Conservation (phyloP, 2,329 filamentous ascomycete genomes). For the Alternaria consortialis region DNA sequence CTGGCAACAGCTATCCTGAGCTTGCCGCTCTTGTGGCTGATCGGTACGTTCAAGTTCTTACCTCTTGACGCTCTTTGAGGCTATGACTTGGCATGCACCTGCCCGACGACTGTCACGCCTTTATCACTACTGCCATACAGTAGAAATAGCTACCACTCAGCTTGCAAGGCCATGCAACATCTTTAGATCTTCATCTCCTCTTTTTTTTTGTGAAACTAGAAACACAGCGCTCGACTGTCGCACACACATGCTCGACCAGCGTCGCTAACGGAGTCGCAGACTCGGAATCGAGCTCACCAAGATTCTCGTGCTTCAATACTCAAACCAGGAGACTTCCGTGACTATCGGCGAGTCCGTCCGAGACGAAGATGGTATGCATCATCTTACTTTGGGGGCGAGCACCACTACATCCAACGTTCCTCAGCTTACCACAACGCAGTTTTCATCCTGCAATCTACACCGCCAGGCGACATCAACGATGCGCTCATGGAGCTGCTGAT, state of each 20-base stretch:
- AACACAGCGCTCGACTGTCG: background rate
- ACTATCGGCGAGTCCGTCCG: constrained; percentile 95
- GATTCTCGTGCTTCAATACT: constrained; percentile 83
- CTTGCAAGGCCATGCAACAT: background rate
- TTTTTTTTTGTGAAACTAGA: background rate
- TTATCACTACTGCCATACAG: background rate
- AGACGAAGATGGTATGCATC: constrained; percentile 82
- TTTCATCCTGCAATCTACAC: constrained; percentile 95
- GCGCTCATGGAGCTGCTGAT: constrained; percentile 98
- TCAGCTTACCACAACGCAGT: constrained; percentile 61
- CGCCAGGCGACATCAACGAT: constrained; percentile 96
- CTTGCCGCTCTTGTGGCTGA: constrained; percentile 74
- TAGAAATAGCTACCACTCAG: background rate
- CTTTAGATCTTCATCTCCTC: background rate
- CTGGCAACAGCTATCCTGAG: constrained; percentile 77
- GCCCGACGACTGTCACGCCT: background rate
- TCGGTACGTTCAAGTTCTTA: constrained; percentile 58
- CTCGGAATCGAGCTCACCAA: constrained; percentile 80
- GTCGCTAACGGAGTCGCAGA: constrained; percentile 55
- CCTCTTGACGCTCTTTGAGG: constrained; percentile 4
- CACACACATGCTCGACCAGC: constrained; percentile 2
- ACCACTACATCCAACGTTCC: constrained; percentile 1
- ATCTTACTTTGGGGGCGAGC: constrained; percentile 4
- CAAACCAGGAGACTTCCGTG: constrained; percentile 87
- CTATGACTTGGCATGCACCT: constrained; percentile 21